Evolutionary conservation across 176 grass and related monocot genomes (phyloP), one percentile per base, ranked within the genome.

Genomic region (Tuctoria greenei): DNA sequence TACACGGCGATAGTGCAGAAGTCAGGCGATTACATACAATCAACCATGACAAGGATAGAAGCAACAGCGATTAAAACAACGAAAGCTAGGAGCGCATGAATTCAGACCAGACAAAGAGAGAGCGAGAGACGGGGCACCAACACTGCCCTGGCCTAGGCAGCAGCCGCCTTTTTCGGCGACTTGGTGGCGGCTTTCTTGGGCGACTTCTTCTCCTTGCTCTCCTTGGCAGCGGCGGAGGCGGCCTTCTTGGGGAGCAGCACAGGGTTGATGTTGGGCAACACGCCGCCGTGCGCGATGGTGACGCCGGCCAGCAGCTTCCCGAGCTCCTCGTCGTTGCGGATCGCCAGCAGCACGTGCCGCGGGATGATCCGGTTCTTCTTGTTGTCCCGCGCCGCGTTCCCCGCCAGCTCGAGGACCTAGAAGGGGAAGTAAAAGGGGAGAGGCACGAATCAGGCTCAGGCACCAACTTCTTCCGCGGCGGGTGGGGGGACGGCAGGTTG

Each of bases 321-420:
- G 64, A 93, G 85, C 62, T 93, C 90, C 88, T 90, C 80, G 74
- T 93, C 90, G 80, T 93, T 93, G 78, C 90, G 84, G 66, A 93
- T 86, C 64, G 90, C 90, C 73, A 93, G 84, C 52, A 93, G 75
- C 27, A 93, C 87, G 49, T 93, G 90, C 63, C 87, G 90, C 34
- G 90, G 90, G 63, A 89, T 93, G 65, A 93, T 93, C 62, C 90
- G 72, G 71, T 81, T 93, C 84, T 84, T 93, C 87, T 93, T 93
- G 90, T 93, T 93, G 80, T 93, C 90, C 43, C 83, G 69, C 59
- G 90, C 90, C 51, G 90, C 90, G 81, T 93, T 93, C 73, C 90
- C 90, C 43, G 90, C 90, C 11, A 90, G 71, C 80, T 93, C 90
- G 8, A 93, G 80, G 21, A 93, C 76, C 90, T 93, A 69, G 20